Percentiles rank a stretch among this genome's conserved stretches.
Evolutionary conservation across 768 basidiomycete species (phyloP).

Genomic region (Pulveroboletus sp.): DNA sequence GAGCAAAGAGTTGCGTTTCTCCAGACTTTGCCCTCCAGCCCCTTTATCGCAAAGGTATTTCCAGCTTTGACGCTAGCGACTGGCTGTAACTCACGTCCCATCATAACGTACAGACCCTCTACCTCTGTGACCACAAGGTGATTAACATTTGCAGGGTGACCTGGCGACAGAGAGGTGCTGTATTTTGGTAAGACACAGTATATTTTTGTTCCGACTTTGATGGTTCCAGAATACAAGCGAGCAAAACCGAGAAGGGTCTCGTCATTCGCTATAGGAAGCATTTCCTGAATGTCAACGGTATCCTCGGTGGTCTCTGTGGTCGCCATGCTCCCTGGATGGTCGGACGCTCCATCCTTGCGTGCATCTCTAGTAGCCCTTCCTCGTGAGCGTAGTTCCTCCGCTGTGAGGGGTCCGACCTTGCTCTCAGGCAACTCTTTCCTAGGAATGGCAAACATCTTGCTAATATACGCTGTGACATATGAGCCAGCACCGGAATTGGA

Average conservation of each 20-base stretch:
- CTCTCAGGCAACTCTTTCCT: slow-evolving; percentile 79
- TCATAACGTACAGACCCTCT: slow-evolving; percentile 88
- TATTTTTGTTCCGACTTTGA: slow-evolving; percentile 58
- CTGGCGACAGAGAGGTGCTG: slow-evolving; percentile 52
- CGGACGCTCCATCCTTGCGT: slow-evolving; percentile 31
- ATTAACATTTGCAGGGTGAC: slow-evolving; percentile 63
- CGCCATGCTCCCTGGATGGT: slow-evolving; percentile 12
- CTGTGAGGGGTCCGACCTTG: slow-evolving; percentile 69
- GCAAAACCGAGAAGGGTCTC: slow-evolving; percentile 91
- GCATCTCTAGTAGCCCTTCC: slow-evolving; percentile 52
- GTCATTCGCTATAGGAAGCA: slow-evolving; percentile 2
- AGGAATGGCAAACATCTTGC: slow-evolving; percentile 97
- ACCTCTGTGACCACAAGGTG: slow-evolving; percentile 60
- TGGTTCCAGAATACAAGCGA: slow-evolving; percentile 85
- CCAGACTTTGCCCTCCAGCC: slow-evolving; percentile 86
- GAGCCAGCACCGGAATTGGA: slow-evolving; percentile 58
- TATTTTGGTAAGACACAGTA: slow-evolving; percentile 88
- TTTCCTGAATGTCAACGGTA: not conserved
- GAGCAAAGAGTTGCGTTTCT: slow-evolving; percentile 87
- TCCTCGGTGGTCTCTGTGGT: slow-evolving; percentile 3
- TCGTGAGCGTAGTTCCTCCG: slow-evolving; percentile 74
- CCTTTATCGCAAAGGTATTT: slow-evolving; percentile 90
- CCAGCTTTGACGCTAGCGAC: slow-evolving; percentile 84
- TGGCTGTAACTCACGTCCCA: slow-evolving; percentile 90
- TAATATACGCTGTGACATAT: slow-evolving; percentile 79